Conservation (phyloP, 768 basidiomycete genomes). For the Pulveroboletus sp. region DNA sequence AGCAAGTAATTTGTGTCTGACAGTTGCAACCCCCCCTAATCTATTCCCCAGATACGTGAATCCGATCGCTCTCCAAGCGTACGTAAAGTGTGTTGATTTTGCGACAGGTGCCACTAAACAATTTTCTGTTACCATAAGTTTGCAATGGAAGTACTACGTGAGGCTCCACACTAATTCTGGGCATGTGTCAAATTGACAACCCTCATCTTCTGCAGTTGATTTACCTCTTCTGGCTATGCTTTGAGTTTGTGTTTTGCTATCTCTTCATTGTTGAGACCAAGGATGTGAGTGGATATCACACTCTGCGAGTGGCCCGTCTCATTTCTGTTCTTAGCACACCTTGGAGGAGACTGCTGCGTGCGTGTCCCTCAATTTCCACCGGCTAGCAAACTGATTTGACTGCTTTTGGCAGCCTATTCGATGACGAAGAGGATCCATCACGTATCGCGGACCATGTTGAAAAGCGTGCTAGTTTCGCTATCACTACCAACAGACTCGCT, state of each 20-base stretch:
- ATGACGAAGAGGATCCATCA: not conserved
- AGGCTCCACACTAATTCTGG: constrained; percentile 4
- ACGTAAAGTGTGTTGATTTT: not conserved
- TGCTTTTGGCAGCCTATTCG: constrained; percentile 10
- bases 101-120: not conserved
- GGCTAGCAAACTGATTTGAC: not conserved
- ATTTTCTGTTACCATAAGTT: not conserved
- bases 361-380: not conserved
- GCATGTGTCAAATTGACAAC: not conserved
- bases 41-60: constrained; percentile 28
- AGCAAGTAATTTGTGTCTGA: constrained; percentile 28
- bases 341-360: constrained; percentile 20
- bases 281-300: constrained; percentile 18
- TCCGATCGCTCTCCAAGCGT: constrained; percentile 32
- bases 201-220: constrained; percentile 9
- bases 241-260: constrained; percentile 38
- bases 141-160: constrained; percentile 47
- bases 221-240: constrained; percentile 38
- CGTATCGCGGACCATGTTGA: not conserved
- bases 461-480: not conserved
- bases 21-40: constrained; percentile 18
- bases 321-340: constrained; percentile 4
- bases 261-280: constrained; percentile 37
- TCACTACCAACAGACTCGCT: not conserved
- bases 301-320: not conserved